These are phyloP conservation scores for Serpula lacrymans DNA, from an alignment of 768 basidiomycete genomes.

Conservation along the genomic window DNA sequence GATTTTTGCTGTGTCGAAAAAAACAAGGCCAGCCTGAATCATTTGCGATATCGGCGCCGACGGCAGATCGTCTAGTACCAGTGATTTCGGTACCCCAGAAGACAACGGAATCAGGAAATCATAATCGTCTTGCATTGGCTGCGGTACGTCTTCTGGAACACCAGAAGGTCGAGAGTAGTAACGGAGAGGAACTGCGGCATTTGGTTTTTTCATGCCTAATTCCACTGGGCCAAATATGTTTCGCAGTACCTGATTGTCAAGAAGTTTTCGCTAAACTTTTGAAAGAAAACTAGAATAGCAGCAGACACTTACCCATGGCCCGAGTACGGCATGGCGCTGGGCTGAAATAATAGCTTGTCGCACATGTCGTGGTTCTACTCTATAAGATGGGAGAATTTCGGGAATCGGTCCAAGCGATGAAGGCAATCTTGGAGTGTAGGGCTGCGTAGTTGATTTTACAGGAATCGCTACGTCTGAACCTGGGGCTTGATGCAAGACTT, in stretches of 20 bases:
- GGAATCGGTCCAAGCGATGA: slow-evolving; percentile 38
- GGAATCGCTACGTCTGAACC: slow-evolving; percentile 10
- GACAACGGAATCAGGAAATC: slow-evolving; percentile 47
- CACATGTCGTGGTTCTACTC: slow-evolving; percentile 43
- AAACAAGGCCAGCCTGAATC: slow-evolving; percentile 44
- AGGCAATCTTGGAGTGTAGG: slow-evolving; percentile 28
- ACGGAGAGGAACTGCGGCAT: slow-evolving; percentile 38
- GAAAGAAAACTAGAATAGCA: background rate
- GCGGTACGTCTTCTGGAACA: slow-evolving; percentile 9
- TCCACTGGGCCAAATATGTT: slow-evolving; percentile 38
- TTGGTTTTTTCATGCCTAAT: slow-evolving; percentile 36
- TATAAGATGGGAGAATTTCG: slow-evolving; percentile 45
- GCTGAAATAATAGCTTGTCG: slow-evolving; percentile 43
- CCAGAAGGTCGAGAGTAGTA: slow-evolving; percentile 10
- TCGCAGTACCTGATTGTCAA: slow-evolving; percentile 45
- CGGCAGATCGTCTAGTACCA: slow-evolving; percentile 43
- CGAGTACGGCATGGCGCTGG: slow-evolving; percentile 48
- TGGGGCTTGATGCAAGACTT: slow-evolving; percentile 33
- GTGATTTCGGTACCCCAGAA: slow-evolving; percentile 37
- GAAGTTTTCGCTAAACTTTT: slow-evolving; percentile 17
- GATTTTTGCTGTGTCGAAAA: too few relatives aligned
- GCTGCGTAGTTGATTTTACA: slow-evolving; percentile 29
- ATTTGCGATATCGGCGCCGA: slow-evolving; percentile 46
- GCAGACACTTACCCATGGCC: slow-evolving; percentile 47
- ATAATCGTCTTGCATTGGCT: slow-evolving; percentile 40